Percentiles rank a stretch among this genome's conserved stretches.
Evolutionary conservation across 768 basidiomycete species (phyloP).

Genomic region (Phanerodontia chrysosporium): DNA sequence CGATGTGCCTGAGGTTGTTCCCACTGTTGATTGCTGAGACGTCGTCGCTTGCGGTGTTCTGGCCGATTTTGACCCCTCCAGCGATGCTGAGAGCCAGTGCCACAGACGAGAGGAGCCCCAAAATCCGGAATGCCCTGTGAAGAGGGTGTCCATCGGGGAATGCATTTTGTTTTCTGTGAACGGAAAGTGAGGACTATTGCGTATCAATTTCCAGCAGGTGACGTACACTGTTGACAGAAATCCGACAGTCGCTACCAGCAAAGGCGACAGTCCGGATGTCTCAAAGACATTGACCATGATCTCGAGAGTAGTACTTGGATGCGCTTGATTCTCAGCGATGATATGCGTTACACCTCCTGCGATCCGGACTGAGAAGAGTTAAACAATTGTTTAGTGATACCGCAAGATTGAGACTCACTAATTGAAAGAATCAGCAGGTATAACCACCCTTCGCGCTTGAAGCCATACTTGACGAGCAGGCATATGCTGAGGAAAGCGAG

Average conservation of each 20-base stretch:
- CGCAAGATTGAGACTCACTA: conserved; percentile 19
- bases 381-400: conserved; percentile 4
- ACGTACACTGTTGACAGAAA: conserved; percentile 33
- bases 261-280: conserved; percentile 35
- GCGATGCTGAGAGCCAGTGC: conserved; percentile 31
- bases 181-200: background rate
- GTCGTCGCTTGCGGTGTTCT: background rate
- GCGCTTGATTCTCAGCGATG: conserved; percentile 43
- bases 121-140: conserved; percentile 19
- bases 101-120: conserved; percentile 23
- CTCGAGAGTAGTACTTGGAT: conserved; percentile 38
- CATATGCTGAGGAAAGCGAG: conserved; percentile 42
- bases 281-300: conserved; percentile 47
- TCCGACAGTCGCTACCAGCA: conserved; percentile 34
- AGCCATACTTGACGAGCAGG: conserved; percentile 49
- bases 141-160: conserved; percentile 19
- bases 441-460: conserved; percentile 65
- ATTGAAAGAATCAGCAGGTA: conserved; percentile 63
- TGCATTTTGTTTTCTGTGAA: conserved; percentile 24
- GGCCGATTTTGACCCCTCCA: conserved; percentile 24
- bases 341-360: conserved; percentile 54
- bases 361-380: conserved; percentile 43
- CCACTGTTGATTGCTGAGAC: conserved; percentile 16
- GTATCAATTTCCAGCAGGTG: too few relatives aligned
- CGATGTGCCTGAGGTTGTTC: conserved; percentile 28